Evolutionary conservation across 169 alveolate genomes (phyloP), one percentile per base, ranked within the genome.

Genomic region (Plasmodium knowlesi): DNA sequence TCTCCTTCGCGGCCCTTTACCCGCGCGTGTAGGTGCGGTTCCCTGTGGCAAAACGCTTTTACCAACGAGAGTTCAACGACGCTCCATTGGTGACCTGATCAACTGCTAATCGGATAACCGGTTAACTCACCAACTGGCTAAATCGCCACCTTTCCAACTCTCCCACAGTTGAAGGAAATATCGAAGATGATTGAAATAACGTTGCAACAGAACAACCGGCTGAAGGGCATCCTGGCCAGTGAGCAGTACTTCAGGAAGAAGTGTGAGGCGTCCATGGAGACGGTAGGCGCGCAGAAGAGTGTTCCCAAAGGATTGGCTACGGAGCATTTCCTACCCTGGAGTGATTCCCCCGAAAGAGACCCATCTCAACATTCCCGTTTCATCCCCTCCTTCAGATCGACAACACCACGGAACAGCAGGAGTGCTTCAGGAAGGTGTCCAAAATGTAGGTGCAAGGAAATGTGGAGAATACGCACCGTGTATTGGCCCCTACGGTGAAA

Each of bases 231-330:
- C 57, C 43, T 84, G 28, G 81, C 82, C 12, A 84, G 78, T 73
- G 92, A 84, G 54, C 22, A 72, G 14, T 84, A 84, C 76, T 73
- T 84, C 22, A 84, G 84, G 84, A 84, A 84, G 76, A 84, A 84
- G 37, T 84, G 92, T 39, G 92, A 84, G 54, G 92, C 92, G 12
- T 28, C 92, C 19, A 28, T 84, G 76, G 92, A 84, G 73, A 84
- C 61, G 25, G 92, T 84, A 30, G 43, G 39, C 70, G 54, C 46
- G 54, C 16, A 79, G 70, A 79, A 9, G 30, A 4, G 54, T 22
- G 22, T n/a, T n/a, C n/a, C n/a, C n/a, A n/a, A n/a, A n/a, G n/a
- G n/a, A n/a, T n/a, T n/a, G 39, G 39, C 39, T 32, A 32, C 3
- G 39, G 3, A 32, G 39, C n/a, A n/a, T n/a, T n/a, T 54, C 12